phyloP scores from a whole-genome alignment of 2,329 filamentous ascomycete genomes.

The Diplodia sapinea region DNA sequence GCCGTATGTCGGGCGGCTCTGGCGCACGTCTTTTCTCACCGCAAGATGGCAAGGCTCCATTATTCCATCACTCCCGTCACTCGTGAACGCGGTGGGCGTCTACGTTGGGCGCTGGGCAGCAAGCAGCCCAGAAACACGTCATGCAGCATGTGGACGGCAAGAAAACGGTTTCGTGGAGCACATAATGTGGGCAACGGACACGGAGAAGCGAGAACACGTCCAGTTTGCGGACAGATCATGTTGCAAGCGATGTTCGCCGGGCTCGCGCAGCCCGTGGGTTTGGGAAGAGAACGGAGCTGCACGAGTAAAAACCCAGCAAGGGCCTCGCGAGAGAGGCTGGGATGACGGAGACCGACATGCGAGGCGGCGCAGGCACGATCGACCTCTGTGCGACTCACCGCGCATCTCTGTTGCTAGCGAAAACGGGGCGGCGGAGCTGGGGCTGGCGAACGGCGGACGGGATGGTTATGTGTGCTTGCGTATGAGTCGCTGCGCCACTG shows the following conservation, averaged over 20 bases:
- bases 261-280: constrained; percentile 9
- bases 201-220: neutral
- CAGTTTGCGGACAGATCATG: neutral
- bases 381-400: constrained; percentile 22
- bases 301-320: constrained; percentile 3
- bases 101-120: neutral
- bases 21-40: constrained; percentile 4
- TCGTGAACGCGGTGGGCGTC: neutral
- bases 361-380: constrained; percentile 21
- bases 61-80: neutral
- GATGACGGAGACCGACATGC: neutral
- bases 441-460: neutral
- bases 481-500: constrained; percentile 8
- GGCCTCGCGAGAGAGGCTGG: neutral
- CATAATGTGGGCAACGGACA: constrained; percentile 2
- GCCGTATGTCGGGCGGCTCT: constrained; percentile 17
- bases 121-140: constrained; percentile 12
- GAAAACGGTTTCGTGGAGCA: constrained; percentile 5
- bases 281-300: neutral
- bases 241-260: constrained; percentile 3
- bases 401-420: constrained; percentile 10
- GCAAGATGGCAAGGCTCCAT: constrained; percentile 1
- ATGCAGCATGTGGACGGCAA: constrained; percentile 18
- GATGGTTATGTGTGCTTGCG: neutral
- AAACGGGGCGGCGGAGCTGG: constrained; percentile 1